phyloP scores from a whole-genome alignment of 129 eudicot genomes.

The Flaveria ramosissima region DNA sequence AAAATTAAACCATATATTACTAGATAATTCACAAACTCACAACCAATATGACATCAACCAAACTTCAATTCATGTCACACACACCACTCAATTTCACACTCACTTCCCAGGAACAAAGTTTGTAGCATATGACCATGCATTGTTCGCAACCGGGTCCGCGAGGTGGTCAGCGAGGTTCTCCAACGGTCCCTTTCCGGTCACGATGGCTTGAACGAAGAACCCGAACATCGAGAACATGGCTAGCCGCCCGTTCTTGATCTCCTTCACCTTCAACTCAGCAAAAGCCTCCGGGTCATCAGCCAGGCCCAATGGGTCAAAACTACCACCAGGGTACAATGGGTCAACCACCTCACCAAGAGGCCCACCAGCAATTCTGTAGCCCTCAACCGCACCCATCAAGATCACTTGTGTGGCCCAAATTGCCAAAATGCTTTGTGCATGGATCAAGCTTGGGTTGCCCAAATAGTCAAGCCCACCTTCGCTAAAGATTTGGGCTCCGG shows the following conservation, averaged over 20 bases:
- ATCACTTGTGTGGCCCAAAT: slow-evolving; percentile 46
- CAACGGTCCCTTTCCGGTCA: slow-evolving; percentile 81
- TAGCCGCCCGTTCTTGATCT: slow-evolving; percentile 66
- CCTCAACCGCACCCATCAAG: slow-evolving; percentile 61
- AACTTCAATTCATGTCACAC: not conserved
- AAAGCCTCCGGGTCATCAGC: slow-evolving; percentile 83
- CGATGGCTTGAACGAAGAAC: slow-evolving; percentile 76
- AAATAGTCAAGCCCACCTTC: slow-evolving; percentile 49
- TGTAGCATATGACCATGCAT: slow-evolving; percentile 48
- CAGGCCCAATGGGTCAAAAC: slow-evolving; percentile 75
- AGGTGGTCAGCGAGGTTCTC: slow-evolving; percentile 75
- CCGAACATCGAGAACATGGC: slow-evolving; percentile 86
- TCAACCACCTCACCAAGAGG: slow-evolving; percentile 77
- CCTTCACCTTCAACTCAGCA: slow-evolving; percentile 78
- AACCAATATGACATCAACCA: slow-evolving; percentile 16
- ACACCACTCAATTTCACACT: slow-evolving; percentile 1
- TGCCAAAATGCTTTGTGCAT: slow-evolving; percentile 47
- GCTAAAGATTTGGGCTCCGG: slow-evolving; percentile 48
- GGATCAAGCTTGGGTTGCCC: slow-evolving; percentile 46
- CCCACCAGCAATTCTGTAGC: slow-evolving; percentile 76
- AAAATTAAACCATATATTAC: slow-evolving; percentile 30
- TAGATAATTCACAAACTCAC: slow-evolving; percentile 48
- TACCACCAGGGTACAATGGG: slow-evolving; percentile 76
- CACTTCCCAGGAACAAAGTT: slow-evolving; percentile 47
- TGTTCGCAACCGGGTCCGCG: slow-evolving; percentile 51